These are phyloP conservation scores for Aureobasidium sp. DNA, from an alignment of 2,329 filamentous ascomycete genomes.

Conservation along the genomic window DNA sequence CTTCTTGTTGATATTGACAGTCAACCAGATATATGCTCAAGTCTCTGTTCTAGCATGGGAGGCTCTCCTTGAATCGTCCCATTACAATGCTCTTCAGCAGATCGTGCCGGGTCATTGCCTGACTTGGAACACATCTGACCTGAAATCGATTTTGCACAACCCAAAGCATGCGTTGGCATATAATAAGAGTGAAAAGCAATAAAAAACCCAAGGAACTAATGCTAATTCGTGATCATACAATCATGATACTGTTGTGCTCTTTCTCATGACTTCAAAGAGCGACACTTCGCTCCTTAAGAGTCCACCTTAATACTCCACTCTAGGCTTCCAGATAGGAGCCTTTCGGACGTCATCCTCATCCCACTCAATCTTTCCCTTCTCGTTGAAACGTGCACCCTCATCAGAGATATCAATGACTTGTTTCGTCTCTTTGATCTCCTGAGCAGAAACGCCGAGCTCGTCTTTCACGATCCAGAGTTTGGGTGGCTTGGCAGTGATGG, in stretches of 20 bases:
- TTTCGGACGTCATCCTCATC: slow-evolving; percentile 32
- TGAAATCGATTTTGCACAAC: too few species aligned
- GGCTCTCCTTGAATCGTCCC: too few species aligned
- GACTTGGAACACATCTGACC: too few species aligned
- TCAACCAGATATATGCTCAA: too few species aligned
- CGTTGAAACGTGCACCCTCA: slow-evolving; percentile 39
- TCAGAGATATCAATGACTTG: slow-evolving; percentile 37
- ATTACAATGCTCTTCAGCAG: too few species aligned
- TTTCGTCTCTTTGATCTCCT: slow-evolving; percentile 33
- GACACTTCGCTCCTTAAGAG: too few species aligned
- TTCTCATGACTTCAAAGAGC: neutral
- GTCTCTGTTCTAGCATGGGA: too few species aligned
- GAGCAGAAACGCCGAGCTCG: slow-evolving; percentile 35
- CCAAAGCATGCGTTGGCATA: too few species aligned
- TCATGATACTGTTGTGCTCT: neutral
- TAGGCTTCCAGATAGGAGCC: slow-evolving; percentile 35
- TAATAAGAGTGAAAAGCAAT: too few species aligned
- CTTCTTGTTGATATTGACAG: too few species aligned
- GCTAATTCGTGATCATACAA: neutral
- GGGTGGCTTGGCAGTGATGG: slow-evolving; percentile 34
- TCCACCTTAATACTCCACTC: slow-evolving; percentile 4
- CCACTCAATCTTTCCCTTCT: slow-evolving; percentile 40
- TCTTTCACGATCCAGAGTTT: slow-evolving; percentile 40
- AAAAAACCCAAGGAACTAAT: too few species aligned
- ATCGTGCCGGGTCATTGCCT: too few species aligned